Percentiles rank a stretch among this genome's conserved stretches.
Conservation (phyloP, 768 basidiomycete species). For the Pleurotus djamor region DNA sequence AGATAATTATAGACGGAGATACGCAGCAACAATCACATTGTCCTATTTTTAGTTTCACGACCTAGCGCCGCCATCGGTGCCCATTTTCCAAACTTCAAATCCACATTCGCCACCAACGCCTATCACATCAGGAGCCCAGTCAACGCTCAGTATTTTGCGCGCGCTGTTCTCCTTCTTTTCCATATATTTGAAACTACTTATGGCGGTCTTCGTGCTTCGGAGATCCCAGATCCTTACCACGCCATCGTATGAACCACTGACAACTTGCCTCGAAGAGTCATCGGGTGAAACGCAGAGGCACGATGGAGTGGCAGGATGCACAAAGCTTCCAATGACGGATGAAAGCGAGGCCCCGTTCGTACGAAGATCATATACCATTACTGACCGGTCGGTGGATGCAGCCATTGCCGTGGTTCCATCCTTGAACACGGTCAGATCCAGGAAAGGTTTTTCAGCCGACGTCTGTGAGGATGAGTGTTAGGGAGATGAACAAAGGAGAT, state of each 20-base stretch:
- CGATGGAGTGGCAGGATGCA: constrained; percentile 68
- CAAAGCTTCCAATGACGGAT: constrained; percentile 36
- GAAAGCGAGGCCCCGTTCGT: constrained; percentile 28
- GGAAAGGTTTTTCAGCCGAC: constrained; percentile 72
- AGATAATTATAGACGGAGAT: background rate
- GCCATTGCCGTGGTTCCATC: constrained; percentile 49
- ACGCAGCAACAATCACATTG: background rate
- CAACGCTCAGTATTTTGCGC: constrained; percentile 58
- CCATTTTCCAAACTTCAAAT: constrained; percentile 59
- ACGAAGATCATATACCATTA: constrained; percentile 71
- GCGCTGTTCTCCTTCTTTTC: constrained; percentile 24
- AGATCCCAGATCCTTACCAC: constrained; percentile 78
- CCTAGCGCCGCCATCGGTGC: background rate
- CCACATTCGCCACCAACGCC: constrained; percentile 66
- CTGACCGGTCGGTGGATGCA: constrained; percentile 72
- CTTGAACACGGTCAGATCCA: constrained; percentile 51
- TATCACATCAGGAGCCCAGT: constrained; percentile 65
- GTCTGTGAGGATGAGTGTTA: too few species aligned
- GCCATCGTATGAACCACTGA: constrained; percentile 79
- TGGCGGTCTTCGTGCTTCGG: constrained; percentile 61
- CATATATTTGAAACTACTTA: constrained; percentile 64
- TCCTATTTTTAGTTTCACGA: background rate
- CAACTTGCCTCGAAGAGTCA: constrained; percentile 43
- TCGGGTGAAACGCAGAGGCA: constrained; percentile 39
- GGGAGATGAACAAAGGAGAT: too few species aligned